phyloP scores from a whole-genome alignment of 371 early-diverging fungal species.

The Fennellomyces sp. region DNA sequence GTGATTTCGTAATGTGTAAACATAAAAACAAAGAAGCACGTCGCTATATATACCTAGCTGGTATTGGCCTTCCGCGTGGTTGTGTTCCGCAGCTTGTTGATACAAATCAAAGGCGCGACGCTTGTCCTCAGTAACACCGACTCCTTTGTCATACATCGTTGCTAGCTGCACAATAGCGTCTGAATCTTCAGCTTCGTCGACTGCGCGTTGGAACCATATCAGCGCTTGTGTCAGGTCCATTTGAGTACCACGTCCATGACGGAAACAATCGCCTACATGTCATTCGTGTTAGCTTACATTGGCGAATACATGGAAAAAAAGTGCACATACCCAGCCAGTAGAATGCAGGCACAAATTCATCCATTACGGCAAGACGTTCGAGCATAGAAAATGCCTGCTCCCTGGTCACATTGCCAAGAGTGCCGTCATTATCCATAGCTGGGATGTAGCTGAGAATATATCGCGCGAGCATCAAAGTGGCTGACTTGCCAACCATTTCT shows the following conservation, averaged over 20 bases:
- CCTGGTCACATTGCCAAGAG: conserved; percentile 9
- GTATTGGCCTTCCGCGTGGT: conserved; percentile 43
- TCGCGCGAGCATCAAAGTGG: conserved; percentile 42
- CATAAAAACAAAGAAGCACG: neutral
- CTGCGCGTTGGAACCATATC: conserved; percentile 28
- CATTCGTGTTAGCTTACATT: neutral
- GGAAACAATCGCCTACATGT: conserved; percentile 25
- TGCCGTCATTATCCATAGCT: neutral
- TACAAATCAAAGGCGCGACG: conserved; percentile 19
- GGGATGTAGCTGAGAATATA: conserved; percentile 45
- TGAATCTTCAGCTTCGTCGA: conserved; percentile 23
- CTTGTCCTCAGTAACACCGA: conserved; percentile 7
- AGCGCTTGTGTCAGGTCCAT: conserved; percentile 23
- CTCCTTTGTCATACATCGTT: conserved; percentile 27
- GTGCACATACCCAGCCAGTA: conserved; percentile 40
- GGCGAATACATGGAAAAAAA: neutral
- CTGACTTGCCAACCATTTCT: conserved; percentile 24
- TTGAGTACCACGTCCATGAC: conserved; percentile 29
- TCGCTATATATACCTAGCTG: conserved; percentile 27
- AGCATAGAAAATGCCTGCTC: conserved; percentile 32
- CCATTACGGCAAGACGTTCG: conserved; percentile 24
- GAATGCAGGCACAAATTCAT: conserved; percentile 33
- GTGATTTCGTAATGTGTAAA: neutral
- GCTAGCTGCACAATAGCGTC: conserved; percentile 33
- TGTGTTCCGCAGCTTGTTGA: conserved; percentile 25